Evolutionary conservation across 768 basidiomycete species (phyloP), one percentile per base, ranked within the genome.

Genomic region (Hericium coralloides): DNA sequence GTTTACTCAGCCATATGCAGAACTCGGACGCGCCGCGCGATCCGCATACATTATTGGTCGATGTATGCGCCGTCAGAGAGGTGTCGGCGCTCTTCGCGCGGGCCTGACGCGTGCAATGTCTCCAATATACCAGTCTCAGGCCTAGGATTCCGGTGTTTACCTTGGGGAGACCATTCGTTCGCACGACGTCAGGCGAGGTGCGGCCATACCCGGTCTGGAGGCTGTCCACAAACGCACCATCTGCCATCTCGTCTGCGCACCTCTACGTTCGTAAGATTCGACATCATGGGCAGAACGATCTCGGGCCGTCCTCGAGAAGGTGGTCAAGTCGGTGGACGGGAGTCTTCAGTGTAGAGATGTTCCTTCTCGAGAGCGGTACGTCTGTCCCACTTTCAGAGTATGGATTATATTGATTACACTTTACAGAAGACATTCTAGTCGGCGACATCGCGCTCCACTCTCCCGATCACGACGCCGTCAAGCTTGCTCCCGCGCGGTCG

Each of bases 381-480:
- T 26, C 41, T 38, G 50, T 22, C 38, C 26, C 37, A 36, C 9
- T 48, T 12, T 31, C 26, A 20, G 36, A 48, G 36, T 38, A 14
- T 49, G 18, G 14, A n/a, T 17, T 38, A 20, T 10, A 50, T 15
- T 10, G 7, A 20, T 38, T 52, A 12, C 49, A 25, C 53, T 14
- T 15, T 18, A 5, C 62, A 95, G 93, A 89, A 12, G 69, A 76
- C 0, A 79, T 98, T 1, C 83, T 84, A 58, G 80, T 99, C 60
- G 98, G 98, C 70, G 97, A 99, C 73, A 95, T 99, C 59, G 97
- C 97, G 0, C 97, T 97, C 14, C 82, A 97, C 17, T 95, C 97
- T 1, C 97, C 98, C 70, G 98, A 98, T n/a, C n/a, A n/a, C n/a
- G n/a, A n/a, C n/a, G n/a, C n/a, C n/a, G n/a, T n/a, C n/a, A n/a